phyloP scores from a whole-genome alignment of 1,284 basidiomycete genomes.

The Naganishia liquefaciens region DNA sequence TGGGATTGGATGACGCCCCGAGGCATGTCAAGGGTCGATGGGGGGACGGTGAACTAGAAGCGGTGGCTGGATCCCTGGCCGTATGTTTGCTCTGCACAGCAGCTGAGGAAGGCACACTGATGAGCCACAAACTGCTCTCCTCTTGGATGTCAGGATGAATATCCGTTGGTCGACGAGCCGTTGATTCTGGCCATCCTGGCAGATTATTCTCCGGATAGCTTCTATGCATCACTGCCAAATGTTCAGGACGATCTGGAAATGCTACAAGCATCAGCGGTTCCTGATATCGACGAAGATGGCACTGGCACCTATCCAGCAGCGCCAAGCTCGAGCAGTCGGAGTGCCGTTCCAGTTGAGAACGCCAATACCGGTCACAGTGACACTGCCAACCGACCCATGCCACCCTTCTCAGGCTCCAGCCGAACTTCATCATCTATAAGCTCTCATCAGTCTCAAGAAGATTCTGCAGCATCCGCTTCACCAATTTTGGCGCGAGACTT shows the following conservation, averaged over 20 bases:
- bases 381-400: neutral
- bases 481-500: conserved; percentile 16
- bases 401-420: neutral
- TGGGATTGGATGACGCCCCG: conserved; percentile 11
- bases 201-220: conserved; percentile 42
- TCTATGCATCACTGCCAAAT: conserved; percentile 36
- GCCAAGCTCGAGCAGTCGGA: conserved; percentile 9
- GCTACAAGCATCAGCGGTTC: conserved; percentile 49
- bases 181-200: conserved; percentile 47
- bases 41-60: conserved; percentile 25
- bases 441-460: neutral
- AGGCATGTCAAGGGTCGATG: conserved; percentile 15
- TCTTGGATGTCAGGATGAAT: conserved; percentile 42
- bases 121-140: neutral
- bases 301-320: conserved; percentile 2
- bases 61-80: conserved; percentile 18
- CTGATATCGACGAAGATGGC: conserved; percentile 39
- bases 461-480: neutral
- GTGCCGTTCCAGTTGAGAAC: neutral
- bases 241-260: conserved; percentile 49
- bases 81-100: neutral
- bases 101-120: neutral
- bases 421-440: conserved; percentile 4
- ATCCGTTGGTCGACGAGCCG: conserved; percentile 46
- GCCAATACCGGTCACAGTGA: neutral